Evolutionary conservation across 176 grass and related monocot genomes (phyloP), one percentile per base, ranked within the genome.

Genomic region (Oryza rufipogon): DNA sequence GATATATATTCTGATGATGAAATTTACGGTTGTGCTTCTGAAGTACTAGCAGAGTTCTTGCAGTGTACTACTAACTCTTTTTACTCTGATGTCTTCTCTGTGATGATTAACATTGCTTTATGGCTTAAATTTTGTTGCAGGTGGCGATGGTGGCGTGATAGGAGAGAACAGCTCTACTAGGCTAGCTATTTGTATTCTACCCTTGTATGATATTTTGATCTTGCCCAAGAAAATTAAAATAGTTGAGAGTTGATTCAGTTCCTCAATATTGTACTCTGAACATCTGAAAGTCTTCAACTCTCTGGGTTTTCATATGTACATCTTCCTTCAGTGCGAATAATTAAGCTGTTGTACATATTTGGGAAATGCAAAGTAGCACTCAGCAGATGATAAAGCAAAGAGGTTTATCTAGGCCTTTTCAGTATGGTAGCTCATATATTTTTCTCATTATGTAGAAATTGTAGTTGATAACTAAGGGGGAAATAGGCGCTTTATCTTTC

Each of bases 111-210:
- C 58, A 77, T 38, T 38, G 5, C 2, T 64, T 86, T 81, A 33
- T 82, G 74, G 19, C 64, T 90, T 41, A 8, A 8, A 39, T 39
- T 86, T 83, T 82, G 7, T 36, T 88, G 73, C 86, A 98, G 96
- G 89, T 80, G 72, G 83, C 92, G 92, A 73, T 95, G 96, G 87
- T 90, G 66, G 77, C 63, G 75, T 17, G 89, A 85, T 79, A 98
- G 91, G 63, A 87, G 96, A 85, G 89, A 95, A 77, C 95, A 89
- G 72, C 67, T 93, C 61, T 90, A 87, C 74, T 90, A 90, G 84
- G 80, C 74, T 82, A 76, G 48, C 68, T 41, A 67, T 79, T 41
- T 63, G 22, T 61, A 61, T 51, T 78, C 73, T 15, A 46, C 60
- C 20, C 25, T 78, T 82, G 79, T 48, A 82, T 87, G 64, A 90